These are phyloP conservation scores for Penicillium sp. DNA, from an alignment of 2,329 filamentous ascomycete species.

Conservation along the genomic window DNA sequence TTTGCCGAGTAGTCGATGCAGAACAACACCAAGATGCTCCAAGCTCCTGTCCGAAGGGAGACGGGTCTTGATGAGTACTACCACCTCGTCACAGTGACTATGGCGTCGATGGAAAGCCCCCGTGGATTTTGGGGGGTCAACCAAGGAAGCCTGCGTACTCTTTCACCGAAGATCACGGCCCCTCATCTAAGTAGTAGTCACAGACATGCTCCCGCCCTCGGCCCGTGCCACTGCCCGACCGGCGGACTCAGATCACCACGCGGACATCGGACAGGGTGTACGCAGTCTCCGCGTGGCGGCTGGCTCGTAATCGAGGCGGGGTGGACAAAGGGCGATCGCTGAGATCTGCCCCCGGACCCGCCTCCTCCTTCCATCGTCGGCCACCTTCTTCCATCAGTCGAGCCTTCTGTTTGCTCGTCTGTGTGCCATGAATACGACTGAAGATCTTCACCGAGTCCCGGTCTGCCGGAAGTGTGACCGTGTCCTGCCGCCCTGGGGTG, in stretches of 20 bases:
- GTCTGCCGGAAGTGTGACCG: slow-evolving; percentile 35
- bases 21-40: too few species aligned
- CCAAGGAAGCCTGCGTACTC: too few species aligned
- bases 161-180: too few species aligned
- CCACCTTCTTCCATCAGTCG: slow-evolving; percentile 42
- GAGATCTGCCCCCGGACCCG: slow-evolving; percentile 50
- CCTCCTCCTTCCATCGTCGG: slow-evolving; percentile 44
- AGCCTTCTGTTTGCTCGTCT: slow-evolving; percentile 43
- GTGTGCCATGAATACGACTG: slow-evolving; percentile 38
- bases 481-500: slow-evolving; percentile 14
- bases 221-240: too few species aligned
- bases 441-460: slow-evolving; percentile 34
- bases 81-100: too few species aligned
- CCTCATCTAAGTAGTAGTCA: too few species aligned
- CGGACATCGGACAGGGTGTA: slow-evolving; percentile 26
- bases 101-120: too few species aligned
- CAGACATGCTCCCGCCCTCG: too few species aligned
- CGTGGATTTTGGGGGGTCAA: too few species aligned
- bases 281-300: slow-evolving; percentile 48
- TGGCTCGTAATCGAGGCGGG: slow-evolving; percentile 44
- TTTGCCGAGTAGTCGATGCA: too few species aligned
- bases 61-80: too few species aligned
- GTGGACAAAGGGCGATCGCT: slow-evolving; percentile 51
- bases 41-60: too few species aligned
- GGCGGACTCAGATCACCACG: not conserved